These are phyloP conservation scores for Fusarium keratoplasticum DNA, from an alignment of 2,329 filamentous ascomycete genomes.

Conservation along the genomic window DNA sequence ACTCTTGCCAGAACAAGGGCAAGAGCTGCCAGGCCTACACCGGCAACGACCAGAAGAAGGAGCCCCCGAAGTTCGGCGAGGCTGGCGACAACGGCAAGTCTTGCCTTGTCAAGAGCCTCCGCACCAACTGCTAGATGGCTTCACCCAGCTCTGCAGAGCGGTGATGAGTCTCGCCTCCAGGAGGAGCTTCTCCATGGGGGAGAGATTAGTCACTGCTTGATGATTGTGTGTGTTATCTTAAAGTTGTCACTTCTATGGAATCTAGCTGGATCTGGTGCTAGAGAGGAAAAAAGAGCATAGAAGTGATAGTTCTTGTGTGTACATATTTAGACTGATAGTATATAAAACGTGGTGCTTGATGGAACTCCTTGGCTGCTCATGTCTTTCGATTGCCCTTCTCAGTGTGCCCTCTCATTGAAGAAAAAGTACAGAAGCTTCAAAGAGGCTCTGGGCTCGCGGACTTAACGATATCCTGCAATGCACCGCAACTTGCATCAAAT, in stretches of 20 bases:
- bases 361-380: neutral
- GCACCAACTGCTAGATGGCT: neutral
- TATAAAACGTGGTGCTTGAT: neutral
- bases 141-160: neutral
- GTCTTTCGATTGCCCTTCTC: neutral
- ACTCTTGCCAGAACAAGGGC: slow-evolving; percentile 6
- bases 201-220: neutral
- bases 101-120: neutral
- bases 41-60: neutral
- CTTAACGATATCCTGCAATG: neutral
- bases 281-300: neutral
- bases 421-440: neutral
- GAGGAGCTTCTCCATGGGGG: neutral
- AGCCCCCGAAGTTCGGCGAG: neutral
- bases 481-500: neutral
- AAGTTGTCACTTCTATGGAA: neutral
- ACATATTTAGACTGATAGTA: neutral
- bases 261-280: neutral
- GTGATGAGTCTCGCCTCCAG: neutral
- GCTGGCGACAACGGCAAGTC: slow-evolving; percentile 3
- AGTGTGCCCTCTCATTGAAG: neutral
- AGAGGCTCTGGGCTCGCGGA: neutral
- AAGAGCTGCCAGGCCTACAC: slow-evolving; percentile 7
- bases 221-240: neutral
- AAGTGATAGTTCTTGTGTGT: neutral